These are phyloP conservation scores for Xylaria arbuscula DNA, from an alignment of 2,329 filamentous ascomycete genomes.

Conservation along the genomic window DNA sequence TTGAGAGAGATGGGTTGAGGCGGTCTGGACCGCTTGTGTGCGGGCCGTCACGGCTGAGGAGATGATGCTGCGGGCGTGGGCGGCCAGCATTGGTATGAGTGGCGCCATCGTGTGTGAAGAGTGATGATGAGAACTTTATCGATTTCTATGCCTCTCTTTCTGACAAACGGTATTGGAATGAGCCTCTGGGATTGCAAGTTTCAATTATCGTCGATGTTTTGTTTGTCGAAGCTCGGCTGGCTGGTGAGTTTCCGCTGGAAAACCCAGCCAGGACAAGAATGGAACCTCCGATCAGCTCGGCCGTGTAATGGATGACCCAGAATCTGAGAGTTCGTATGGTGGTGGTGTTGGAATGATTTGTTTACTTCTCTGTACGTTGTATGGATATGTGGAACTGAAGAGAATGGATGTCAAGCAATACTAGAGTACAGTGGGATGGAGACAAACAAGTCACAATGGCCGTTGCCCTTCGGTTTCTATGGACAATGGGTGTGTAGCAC, in stretches of 20 bases:
- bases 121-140: background rate
- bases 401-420: background rate
- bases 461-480: slow-evolving; percentile 45
- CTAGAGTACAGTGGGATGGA: slow-evolving; percentile 13
- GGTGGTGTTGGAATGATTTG: slow-evolving; percentile 11
- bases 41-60: slow-evolving; percentile 40
- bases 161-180: slow-evolving; percentile 23
- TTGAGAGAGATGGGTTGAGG: slow-evolving; percentile 45
- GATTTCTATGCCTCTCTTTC: background rate
- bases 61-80: slow-evolving; percentile 47
- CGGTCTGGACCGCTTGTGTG: slow-evolving; percentile 46
- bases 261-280: slow-evolving; percentile 43
- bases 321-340: background rate
- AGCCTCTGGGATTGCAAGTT: slow-evolving; percentile 13
- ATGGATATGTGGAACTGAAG: slow-evolving; percentile 13
- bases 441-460: slow-evolving; percentile 29
- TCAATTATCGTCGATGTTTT: slow-evolving; percentile 15
- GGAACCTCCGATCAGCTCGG: slow-evolving; percentile 33
- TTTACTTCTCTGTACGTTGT: background rate
- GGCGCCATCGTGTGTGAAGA: slow-evolving; percentile 47
- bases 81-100: slow-evolving; percentile 47
- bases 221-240: slow-evolving; percentile 41
- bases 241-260: slow-evolving; percentile 42
- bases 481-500: slow-evolving; percentile 34
- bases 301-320: background rate